phyloP scores from a whole-genome alignment of 139 green algal species.

The Deuterostichococcus epilithicus region DNA sequence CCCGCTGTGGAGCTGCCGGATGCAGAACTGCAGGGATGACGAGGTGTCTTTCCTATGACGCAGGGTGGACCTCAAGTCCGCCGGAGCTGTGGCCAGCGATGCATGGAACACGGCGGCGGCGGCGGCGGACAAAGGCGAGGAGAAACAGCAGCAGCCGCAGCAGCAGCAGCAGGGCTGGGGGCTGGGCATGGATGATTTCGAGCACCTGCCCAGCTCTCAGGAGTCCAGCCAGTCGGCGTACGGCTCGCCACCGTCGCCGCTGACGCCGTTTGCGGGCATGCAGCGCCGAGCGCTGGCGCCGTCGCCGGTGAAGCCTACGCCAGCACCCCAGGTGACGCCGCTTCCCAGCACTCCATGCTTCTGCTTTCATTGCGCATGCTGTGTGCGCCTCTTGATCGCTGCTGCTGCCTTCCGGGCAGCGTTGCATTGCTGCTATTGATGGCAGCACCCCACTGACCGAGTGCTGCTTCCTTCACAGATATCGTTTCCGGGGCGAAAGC shows the following conservation, averaged over 20 bases:
- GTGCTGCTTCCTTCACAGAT: neutral
- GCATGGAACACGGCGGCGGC: slow-evolving; percentile 5
- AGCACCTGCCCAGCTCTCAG: neutral
- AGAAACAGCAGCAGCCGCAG: neutral
- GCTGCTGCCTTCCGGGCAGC: neutral
- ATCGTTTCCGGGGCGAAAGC: slow-evolving; percentile 5
- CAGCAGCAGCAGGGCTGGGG: slow-evolving; percentile 8
- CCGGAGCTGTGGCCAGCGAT: slow-evolving; percentile 3
- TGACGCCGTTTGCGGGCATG: slow-evolving; percentile 6
- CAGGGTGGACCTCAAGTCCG: slow-evolving; percentile 8
- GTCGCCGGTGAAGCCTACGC: slow-evolving; percentile 7
- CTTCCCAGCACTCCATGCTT: neutral
- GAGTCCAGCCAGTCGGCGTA: neutral
- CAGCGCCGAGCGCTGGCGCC: slow-evolving; percentile 7
- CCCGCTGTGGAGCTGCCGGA: neutral
- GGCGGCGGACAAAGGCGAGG: neutral
- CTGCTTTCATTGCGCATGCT: neutral
- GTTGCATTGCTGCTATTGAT: too few species aligned
- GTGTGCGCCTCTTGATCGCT: neutral
- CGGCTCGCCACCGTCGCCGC: neutral
- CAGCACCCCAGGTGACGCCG: neutral
- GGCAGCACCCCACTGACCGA: too few species aligned
- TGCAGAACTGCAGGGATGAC: neutral
- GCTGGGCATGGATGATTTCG: neutral
- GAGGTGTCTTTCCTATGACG: neutral